These are phyloP conservation scores for Pythium folliculosum DNA, from an alignment of 352 stramenopile species.

Conservation along the genomic window DNA sequence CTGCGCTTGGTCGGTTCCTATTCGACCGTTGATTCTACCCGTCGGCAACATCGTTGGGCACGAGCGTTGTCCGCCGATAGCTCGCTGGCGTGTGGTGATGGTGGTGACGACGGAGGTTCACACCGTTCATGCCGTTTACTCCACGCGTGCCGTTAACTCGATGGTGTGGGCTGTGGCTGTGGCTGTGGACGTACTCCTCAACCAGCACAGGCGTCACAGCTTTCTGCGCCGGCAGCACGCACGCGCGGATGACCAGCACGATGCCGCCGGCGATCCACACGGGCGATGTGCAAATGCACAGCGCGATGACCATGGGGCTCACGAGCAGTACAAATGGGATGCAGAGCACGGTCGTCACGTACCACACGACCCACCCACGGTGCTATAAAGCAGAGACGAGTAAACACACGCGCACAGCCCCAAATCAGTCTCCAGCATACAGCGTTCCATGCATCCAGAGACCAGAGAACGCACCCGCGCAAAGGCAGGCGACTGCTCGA, in stretches of 20 bases:
- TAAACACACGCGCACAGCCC: not conserved
- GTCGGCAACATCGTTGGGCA: constrained; percentile 17
- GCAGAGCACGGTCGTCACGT: constrained; percentile 65
- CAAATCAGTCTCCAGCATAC: not conserved
- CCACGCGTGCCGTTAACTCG: constrained; percentile 23
- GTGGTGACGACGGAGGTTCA: constrained; percentile 16
- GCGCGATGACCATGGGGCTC: constrained; percentile 76
- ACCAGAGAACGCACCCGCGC: constrained; percentile 4
- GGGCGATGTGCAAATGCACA: constrained; percentile 75
- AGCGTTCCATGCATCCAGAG: not conserved
- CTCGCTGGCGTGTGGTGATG: constrained; percentile 10
- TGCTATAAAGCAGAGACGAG: constrained; percentile 30
- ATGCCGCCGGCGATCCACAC: constrained; percentile 67
- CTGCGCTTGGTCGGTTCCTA: not conserved
- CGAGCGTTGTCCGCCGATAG: constrained; percentile 14
- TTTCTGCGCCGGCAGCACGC: constrained; percentile 38
- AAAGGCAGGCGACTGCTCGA: constrained; percentile 13
- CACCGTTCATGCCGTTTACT: constrained; percentile 16
- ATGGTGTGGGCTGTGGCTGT: constrained; percentile 20
- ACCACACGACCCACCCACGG: constrained; percentile 62
- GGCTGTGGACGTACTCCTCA: constrained; percentile 47
- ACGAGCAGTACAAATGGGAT: constrained; percentile 73
- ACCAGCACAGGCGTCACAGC: constrained; percentile 25
- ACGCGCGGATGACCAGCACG: constrained; percentile 55
- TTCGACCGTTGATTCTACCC: not conserved